Percentiles rank a stretch among this genome's conserved stretches.
Evolutionary conservation across 768 basidiomycete genomes (phyloP).

Genomic region (Arthromyces matolae): DNA sequence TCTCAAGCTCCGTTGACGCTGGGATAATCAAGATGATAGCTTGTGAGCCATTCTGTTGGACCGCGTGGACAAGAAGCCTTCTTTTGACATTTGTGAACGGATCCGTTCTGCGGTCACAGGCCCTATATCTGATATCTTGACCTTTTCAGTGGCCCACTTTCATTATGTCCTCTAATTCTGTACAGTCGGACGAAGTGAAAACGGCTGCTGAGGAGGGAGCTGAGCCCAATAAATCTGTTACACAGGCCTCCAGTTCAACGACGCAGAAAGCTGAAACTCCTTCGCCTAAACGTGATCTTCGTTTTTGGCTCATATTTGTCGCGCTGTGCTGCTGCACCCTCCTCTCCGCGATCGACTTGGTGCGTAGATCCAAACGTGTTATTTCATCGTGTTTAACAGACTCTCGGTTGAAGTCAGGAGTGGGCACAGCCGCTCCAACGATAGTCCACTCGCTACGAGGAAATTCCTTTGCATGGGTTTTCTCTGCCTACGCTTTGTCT

Average conservation of each 20-base stretch:
- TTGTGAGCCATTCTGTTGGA: no score
- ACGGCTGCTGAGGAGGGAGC: no score
- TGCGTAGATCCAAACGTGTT: not conserved
- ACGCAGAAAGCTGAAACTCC: not conserved
- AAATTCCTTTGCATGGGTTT: constrained; percentile 24
- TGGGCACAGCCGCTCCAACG: constrained; percentile 26
- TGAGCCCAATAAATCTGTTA: no score
- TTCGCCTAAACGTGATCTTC: constrained; percentile 5
- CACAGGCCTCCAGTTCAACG: not conserved
- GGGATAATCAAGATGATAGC: no score
- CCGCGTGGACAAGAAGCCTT: no score
- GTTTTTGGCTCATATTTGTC: constrained; percentile 12
- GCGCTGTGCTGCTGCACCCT: constrained; percentile 6
- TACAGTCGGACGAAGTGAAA: no score
- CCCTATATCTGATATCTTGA: no score
- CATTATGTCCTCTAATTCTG: no score
- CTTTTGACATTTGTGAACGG: no score
- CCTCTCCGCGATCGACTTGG: constrained; percentile 8
- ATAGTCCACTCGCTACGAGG: constrained; percentile 28
- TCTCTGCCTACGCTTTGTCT: constrained; percentile 23
- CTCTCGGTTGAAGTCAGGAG: constrained; percentile 14
- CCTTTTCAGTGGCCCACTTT: no score
- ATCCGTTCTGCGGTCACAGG: no score
- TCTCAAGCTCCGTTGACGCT: no score
- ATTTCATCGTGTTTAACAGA: not conserved